Evolutionary conservation across 768 basidiomycete species (phyloP), one percentile per base, ranked within the genome.

Genomic region (Suillus paluster): DNA sequence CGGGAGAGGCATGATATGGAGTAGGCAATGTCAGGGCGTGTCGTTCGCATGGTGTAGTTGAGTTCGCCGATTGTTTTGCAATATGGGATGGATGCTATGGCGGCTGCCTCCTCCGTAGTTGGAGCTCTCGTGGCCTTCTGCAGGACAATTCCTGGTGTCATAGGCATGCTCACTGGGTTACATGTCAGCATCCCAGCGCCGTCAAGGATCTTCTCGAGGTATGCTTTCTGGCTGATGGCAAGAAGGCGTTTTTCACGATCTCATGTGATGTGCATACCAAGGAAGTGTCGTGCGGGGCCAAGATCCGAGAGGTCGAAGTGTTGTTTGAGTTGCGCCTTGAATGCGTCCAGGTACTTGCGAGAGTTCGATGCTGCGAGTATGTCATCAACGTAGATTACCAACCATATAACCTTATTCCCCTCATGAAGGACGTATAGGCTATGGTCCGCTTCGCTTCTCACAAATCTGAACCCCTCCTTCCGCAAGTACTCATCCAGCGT

Each of bases 201-300:
- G 14, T 69, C 42, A 5, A 70, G 61, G 3, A 64, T 38, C 3
- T 21, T 48, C 15, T 52, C 14, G 48, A 68, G 56, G 41, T 64
- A 73, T 21, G 57, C 34, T 21, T 23, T 34, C 57, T 74, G 78
- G 33, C 65, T 72, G 1, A 79, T 52, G 36, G 69, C 62, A 50
- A 78, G 64, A 15, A 71, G 74, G 2, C 64, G 62, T 4, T 58
- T 58, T 15, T 53, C 38, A 7, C 57, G 58, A 57, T 80, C 66
- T 9, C 73, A 54, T 15, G 52, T 59, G 61, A 80, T 64, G 41
- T 72, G 58, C 33, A 79, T 64, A 6, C 78, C 73, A n/a, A 79
- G 69, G 7, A 77, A 52, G 65, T 64, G 72, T 19, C 25, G 41
- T 2, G 55, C 59, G 5, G 23, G 23, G 53, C 59, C 59, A 14